Base-by-base conservation (phyloP, 805 yeast species). In the Ogataea pignaliae region DNA sequence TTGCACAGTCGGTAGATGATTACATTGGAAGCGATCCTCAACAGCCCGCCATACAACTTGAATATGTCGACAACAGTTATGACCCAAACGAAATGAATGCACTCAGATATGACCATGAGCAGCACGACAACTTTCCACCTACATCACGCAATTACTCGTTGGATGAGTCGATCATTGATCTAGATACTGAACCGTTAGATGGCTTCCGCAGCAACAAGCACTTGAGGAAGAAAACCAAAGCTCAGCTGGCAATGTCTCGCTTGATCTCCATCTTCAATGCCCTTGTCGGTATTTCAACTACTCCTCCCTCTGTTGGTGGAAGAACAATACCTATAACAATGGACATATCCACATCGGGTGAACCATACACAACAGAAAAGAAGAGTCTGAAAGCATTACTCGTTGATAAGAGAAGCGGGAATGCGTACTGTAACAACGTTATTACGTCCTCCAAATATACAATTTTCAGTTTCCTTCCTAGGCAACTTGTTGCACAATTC, bases 361-460 rank as follows among this genome's bases (percentile, higher is more conserved):
- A 50, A 15, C 63, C 61, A 4, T 14, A 56, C 51, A 14, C 70
- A 60, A 50, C 58, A 56, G 33, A 67, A 60, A 41, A 58, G 15
- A 50, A 52, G 29, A 44, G 54, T n/a, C 59, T 60, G 44, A 42
- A 47, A 32, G 55, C 63, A 29, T 59, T 68, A 2, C 65, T 83
- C 32, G 56, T 83, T 2, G 98, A 91, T 63, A 93, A 85, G 58
- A 72, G 97, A 47, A 77, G 74, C 6, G 64, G 71, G 6, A 71
- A 61, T 35, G 81, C 88, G 0, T 91, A 84, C 61, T 55, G 74
- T 43, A 63, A 73, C 46, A 93, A 93, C 63, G 54, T 73, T 28
- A 83, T 93, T 47, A 86, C 95, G 0, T 89, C 97, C 0, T 85
- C 98, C 3, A 80, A 89, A 56, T 93, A 93, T 66, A 83, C 90